These are phyloP conservation scores for Obba rivulosa DNA, from an alignment of 768 basidiomycete species.

Conservation along the genomic window DNA sequence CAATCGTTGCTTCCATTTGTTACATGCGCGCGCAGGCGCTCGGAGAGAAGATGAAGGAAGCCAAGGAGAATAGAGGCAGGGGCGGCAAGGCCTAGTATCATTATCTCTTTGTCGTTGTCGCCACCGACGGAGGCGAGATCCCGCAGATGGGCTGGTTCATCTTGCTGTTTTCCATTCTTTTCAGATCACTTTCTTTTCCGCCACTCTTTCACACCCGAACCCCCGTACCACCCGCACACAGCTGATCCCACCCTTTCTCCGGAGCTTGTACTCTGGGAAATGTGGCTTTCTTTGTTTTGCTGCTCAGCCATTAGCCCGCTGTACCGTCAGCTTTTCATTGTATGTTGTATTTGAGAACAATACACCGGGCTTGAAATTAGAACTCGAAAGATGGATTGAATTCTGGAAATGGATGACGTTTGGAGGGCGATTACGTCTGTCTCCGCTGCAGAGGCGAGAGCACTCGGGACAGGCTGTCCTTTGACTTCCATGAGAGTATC, in stretches of 20 bases:
- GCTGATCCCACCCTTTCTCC: constrained; percentile 4
- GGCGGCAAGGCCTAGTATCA: constrained; percentile 48
- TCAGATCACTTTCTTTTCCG: constrained; percentile 10
- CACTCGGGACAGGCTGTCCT: no score
- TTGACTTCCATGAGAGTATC: no score
- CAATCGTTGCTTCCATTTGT: constrained; percentile 61
- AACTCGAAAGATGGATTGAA: no score
- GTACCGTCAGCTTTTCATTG: not conserved
- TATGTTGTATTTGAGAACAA: constrained; percentile 7
- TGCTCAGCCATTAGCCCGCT: not conserved
- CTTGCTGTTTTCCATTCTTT: constrained; percentile 12
- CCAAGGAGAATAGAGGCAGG: constrained; percentile 57
- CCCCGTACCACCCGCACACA: constrained; percentile 9
- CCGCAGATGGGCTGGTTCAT: constrained; percentile 20
- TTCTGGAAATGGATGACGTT: no score
- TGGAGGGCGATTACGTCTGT: no score
- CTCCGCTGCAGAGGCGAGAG: no score
- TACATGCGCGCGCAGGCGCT: constrained; percentile 61
- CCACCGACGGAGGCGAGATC: constrained; percentile 15
- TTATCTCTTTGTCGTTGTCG: constrained; percentile 10
- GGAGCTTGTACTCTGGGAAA: no score
- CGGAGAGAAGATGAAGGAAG: constrained; percentile 66
- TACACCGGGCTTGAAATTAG: no score
- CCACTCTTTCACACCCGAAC: constrained; percentile 2
- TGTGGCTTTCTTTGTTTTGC: not conserved